A percentile compares a stretch with the other conserved stretches of the same genome.
Evolutionary conservation across 1,284 basidiomycete genomes (phyloP).

Genomic region (Cryptococcus deneoformans): DNA sequence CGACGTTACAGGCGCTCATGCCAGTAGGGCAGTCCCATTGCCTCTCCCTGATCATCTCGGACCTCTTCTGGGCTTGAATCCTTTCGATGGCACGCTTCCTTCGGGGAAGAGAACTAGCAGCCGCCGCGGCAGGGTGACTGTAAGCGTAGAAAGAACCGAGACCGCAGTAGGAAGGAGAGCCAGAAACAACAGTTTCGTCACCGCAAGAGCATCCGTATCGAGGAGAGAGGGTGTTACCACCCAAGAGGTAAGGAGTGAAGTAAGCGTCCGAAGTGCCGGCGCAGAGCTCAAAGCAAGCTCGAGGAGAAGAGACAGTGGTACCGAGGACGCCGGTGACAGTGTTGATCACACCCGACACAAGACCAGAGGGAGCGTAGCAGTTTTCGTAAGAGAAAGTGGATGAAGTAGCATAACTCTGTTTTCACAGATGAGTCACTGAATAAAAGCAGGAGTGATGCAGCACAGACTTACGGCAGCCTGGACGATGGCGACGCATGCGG

Average conservation of each 20-base stretch:
- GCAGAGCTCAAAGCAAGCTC: conserved; percentile 9
- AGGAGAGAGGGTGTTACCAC: neutral
- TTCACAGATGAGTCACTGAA: neutral
- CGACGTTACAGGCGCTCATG: conserved; percentile 12
- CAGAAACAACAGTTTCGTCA: neutral
- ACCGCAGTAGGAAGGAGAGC: neutral
- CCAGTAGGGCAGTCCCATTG: conserved; percentile 10
- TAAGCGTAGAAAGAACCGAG: neutral
- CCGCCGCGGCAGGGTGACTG: conserved; percentile 7
- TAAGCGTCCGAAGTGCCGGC: conserved; percentile 2
- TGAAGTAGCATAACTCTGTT: neutral
- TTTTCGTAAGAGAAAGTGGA: conserved; percentile 7
- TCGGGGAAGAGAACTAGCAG: conserved; percentile 4
- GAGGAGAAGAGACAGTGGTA: conserved; percentile 5
- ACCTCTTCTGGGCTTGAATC: neutral
- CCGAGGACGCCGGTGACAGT: too few species aligned
- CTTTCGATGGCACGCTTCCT: neutral
- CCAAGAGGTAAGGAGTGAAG: conserved; percentile 2
- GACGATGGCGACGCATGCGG: neutral
- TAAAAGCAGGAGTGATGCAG: neutral
- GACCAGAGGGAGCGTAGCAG: conserved; percentile 1
- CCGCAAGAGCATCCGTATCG: conserved; percentile 12
- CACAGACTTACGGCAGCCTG: conserved; percentile 8
- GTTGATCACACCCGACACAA: neutral
- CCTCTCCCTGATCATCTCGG: conserved; percentile 1